Base-by-base conservation (phyloP, 176 grass and related monocot genomes). In the Chrysopogon serrulatus region DNA sequence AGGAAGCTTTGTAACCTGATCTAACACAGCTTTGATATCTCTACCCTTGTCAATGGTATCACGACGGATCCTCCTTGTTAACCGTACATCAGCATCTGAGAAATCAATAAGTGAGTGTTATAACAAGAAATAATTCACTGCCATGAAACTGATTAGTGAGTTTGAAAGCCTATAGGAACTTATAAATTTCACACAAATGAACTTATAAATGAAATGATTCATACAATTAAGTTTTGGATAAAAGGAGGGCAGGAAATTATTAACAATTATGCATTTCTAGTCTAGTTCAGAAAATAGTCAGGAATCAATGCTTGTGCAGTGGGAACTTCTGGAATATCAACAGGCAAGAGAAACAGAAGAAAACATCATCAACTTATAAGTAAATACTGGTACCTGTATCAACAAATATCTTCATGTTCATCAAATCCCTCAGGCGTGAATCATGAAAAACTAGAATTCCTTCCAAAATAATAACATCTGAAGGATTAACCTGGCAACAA, bases 381-480 rank as follows among this genome's bases (percentile, higher is more conserved):
- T 43, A 73, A 75, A 59, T 34, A 77, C 24, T 31, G 2, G n/a
- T 83, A 99, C 96, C 96, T 89, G 96, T 89, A 82, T 99, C 96
- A 79, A 99, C 93, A 41, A 99, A 99, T 71, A 99, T 99, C 86
- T 99, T 99, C 93, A 99, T 96, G 76, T 93, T 94, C 96, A 99
- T 99, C 82, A 99, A 76, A 88, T 96, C 89, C 28, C 96, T 88
- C 13, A 96, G 85, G 74, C 89, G 91, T 17, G 91, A 92, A 88
- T 99, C 96, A 89, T 99, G 96, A 75, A 99, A 96, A 53, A 96
- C 89, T 68, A 99, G 75, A 90, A 99, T 99, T 65, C 96, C 96
- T 85, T 99, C 91, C 69, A 99, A 87, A 92, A 99, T 96, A 77
- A 99, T 96, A 40, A 99, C 96, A 85, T 99, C 93, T 31, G 93